Evolutionary conservation across 2,329 filamentous ascomycete genomes (phyloP), one percentile per base, ranked within the genome.

Genomic region (Colletotrichum brevisporum): DNA sequence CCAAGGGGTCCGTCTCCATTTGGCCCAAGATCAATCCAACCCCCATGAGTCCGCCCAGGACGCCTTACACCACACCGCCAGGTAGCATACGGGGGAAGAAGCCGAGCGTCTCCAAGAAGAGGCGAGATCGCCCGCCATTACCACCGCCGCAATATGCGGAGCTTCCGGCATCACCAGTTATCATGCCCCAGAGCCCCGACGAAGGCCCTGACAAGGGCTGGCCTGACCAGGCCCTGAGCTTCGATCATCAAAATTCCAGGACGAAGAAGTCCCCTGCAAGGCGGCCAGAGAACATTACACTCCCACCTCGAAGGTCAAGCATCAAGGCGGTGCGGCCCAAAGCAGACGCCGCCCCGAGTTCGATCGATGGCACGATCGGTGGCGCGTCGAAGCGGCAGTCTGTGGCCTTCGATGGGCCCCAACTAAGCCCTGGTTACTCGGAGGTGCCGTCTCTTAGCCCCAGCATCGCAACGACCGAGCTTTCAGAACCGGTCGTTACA

Each of bases 381-480:
- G 18, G 56, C 53, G 41, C 61, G 63, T 41, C 67, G 69, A 26
- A 69, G n/a, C 58, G 59, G 15, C 54, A 63, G n/a, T 57, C 31
- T 10, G 43, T 55, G 3, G 5, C 45, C 10, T 41, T 52, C 12
- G 68, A 71, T 26, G 58, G 10, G 3, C 64, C 70, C 4, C 65
- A 66, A 50, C 60, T 70, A 6, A 64, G 55, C 18, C 62, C 63
- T 51, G 61, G 3, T 41, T 70, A 6, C 74, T 70, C 67, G 9
- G 67, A 74, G 5, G 64, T 58, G 5, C 56, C 63, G 9, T 81
- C 78, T 10, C 74, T 78, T 12, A 73, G 76, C 6, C 77, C 78
- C 26, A 81, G 79, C 68, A 71, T 81, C 24, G 70, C 74, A n/a
- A 78, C 78, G 4, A 75, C 74, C 13, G 75, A 73, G 3, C 36